Evolutionary conservation across 2,329 filamentous ascomycete species (phyloP).

Genomic region (Exophiala lecanii-corni): DNA sequence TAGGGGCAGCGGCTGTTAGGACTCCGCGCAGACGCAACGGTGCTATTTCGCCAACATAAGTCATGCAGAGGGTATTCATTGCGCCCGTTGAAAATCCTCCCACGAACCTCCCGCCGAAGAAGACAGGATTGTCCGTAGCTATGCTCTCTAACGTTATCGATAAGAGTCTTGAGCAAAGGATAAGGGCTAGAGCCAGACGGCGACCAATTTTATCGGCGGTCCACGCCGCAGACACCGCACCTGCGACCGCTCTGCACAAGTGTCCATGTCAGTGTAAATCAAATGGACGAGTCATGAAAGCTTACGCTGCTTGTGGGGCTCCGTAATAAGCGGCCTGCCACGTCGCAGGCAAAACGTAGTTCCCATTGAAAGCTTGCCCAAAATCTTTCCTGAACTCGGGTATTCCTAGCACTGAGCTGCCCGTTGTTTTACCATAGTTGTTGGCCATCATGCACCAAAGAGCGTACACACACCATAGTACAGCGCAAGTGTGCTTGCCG

Average conservation of each 20-base stretch:
- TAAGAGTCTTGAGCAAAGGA: constrained; percentile 6
- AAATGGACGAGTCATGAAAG: too few species aligned
- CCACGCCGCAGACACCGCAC: constrained; percentile 26
- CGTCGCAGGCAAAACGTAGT: constrained; percentile 41
- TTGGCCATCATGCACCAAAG: constrained; percentile 12
- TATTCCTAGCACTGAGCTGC: constrained; percentile 53
- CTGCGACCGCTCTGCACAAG: not conserved
- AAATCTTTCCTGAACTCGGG: constrained; percentile 54
- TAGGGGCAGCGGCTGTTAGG: constrained; percentile 41
- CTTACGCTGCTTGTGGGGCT: constrained; percentile 16
- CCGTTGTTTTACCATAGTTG: constrained; percentile 14
- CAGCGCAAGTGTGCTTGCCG: constrained; percentile 1
- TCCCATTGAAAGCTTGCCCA: constrained; percentile 46
- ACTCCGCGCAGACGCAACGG: constrained; percentile 47
- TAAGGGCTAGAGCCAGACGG: constrained; percentile 23
- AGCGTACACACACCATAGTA: constrained; percentile 14
- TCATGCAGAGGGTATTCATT: constrained; percentile 44
- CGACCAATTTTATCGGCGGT: constrained; percentile 41
- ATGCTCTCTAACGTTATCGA: constrained; percentile 34
- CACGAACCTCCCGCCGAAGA: constrained; percentile 45
- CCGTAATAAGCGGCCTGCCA: constrained; percentile 49
- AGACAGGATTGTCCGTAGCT: constrained; percentile 31
- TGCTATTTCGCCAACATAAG: constrained; percentile 38
- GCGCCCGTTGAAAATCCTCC: constrained; percentile 45
- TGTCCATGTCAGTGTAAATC: too few species aligned